phyloP scores from a whole-genome alignment of 2,329 filamentous ascomycete genomes.

The Fusarium albidum region DNA sequence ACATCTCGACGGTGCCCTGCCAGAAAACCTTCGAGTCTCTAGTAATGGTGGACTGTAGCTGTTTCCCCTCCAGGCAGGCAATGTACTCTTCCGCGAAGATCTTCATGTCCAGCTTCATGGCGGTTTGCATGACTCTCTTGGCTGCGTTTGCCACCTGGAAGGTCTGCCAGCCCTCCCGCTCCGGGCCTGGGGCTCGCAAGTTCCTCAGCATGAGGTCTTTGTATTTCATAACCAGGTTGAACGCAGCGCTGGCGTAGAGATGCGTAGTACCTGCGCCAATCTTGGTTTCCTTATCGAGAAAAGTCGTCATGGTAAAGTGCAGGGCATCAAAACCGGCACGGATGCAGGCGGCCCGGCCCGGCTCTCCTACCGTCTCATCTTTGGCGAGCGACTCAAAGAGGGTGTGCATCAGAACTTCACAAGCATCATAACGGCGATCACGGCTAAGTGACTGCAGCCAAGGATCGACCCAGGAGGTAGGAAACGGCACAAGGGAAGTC shows the following conservation, averaged over 20 bases:
- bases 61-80: constrained; percentile 66
- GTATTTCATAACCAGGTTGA: constrained; percentile 71
- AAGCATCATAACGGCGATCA: constrained; percentile 79
- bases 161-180: constrained; percentile 48
- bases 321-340: constrained; percentile 70
- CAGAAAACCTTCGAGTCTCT: constrained; percentile 66
- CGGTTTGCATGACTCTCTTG: constrained; percentile 58
- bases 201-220: constrained; percentile 63
- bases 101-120: constrained; percentile 57
- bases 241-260: constrained; percentile 69
- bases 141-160: constrained; percentile 56
- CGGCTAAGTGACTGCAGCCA: constrained; percentile 81
- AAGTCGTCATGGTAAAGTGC: constrained; percentile 64
- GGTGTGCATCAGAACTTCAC: constrained; percentile 79
- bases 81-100: constrained; percentile 56
- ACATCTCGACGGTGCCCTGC: constrained; percentile 67
- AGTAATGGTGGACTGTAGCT: constrained; percentile 72
- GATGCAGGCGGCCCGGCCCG: constrained; percentile 68
- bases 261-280: constrained; percentile 61
- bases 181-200: constrained; percentile 38
- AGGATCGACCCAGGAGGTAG: constrained; percentile 79
- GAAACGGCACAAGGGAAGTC: constrained; percentile 63
- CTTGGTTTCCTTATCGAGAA: constrained; percentile 55
- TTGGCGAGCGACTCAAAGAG: constrained; percentile 72
- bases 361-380: constrained; percentile 60